These are phyloP conservation scores for Scheffersomyces parashehatae DNA, from an alignment of 1,139 yeast genomes.

Conservation along the genomic window DNA sequence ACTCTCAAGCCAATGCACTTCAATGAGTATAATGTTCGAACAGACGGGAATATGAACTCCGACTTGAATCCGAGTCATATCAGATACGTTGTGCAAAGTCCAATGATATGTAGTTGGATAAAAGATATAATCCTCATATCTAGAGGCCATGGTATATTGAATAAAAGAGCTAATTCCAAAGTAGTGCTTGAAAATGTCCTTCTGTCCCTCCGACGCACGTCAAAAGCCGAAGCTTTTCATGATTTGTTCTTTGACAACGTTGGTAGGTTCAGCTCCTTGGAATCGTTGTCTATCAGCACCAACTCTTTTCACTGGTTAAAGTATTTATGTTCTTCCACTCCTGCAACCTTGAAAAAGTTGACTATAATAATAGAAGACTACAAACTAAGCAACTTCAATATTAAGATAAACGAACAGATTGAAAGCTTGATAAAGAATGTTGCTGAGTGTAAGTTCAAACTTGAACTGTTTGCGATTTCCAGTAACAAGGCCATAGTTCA, in stretches of 20 bases:
- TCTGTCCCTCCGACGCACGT: too few species aligned
- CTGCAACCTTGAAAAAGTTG: slow-evolving; percentile 1
- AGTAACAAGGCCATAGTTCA: slow-evolving; percentile 7
- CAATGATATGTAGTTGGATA: too few species aligned
- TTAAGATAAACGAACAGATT: neutral
- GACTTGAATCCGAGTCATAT: too few species aligned
- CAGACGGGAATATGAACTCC: neutral
- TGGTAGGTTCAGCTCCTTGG: slow-evolving; percentile 1
- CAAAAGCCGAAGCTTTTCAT: too few species aligned
- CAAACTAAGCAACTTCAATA: neutral
- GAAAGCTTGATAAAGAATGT: neutral
- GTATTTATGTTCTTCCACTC: neutral
- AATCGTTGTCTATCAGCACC: slow-evolving; percentile 2
- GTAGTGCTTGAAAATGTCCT: too few species aligned
- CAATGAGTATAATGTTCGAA: neutral
- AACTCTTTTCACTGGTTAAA: slow-evolving; percentile 1
- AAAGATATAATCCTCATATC: too few species aligned
- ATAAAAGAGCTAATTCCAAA: too few species aligned
- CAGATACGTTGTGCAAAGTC: too few species aligned
- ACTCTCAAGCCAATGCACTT: slow-evolving; percentile 3
- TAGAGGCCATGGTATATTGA: too few species aligned
- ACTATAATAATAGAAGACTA: slow-evolving; percentile 1
- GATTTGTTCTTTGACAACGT: too few species aligned
- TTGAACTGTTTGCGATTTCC: slow-evolving; percentile 5
- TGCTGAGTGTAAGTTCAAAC: slow-evolving; percentile 1